Evolutionary conservation across 768 basidiomycete species (phyloP).

Genomic region (Hypholoma fasciculare): DNA sequence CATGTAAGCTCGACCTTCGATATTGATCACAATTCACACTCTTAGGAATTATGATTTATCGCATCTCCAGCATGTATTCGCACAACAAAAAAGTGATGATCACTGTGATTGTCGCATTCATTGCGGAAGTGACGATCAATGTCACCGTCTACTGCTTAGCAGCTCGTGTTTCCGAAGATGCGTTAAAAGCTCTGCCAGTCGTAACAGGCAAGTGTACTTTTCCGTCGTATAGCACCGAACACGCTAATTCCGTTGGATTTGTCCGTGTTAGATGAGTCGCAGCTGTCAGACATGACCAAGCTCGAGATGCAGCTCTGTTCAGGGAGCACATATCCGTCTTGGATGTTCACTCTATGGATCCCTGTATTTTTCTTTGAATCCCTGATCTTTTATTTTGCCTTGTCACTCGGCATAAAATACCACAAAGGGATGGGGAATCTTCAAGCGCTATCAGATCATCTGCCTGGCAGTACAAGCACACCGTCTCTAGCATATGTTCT

Average conservation of each 20-base stretch:
- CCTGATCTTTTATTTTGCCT: slow-evolving; percentile 5
- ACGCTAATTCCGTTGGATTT: background rate
- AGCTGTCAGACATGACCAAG: slow-evolving; percentile 5
- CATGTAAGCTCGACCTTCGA: background rate
- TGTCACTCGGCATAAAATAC: slow-evolving; percentile 7
- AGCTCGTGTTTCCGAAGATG: background rate
- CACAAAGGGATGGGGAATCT: slow-evolving; percentile 1
- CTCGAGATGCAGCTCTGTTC: slow-evolving; percentile 8
- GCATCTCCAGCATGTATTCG: slow-evolving; percentile 18
- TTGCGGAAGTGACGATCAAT: background rate
- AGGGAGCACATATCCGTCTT: slow-evolving; percentile 1
- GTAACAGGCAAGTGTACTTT: background rate
- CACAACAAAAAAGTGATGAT: slow-evolving; percentile 3
- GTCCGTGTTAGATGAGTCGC: background rate
- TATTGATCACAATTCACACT: background rate
- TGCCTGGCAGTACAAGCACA: background rate
- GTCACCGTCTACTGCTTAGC: background rate
- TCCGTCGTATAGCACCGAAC: background rate
- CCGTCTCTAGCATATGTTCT: slow-evolving; percentile 13
- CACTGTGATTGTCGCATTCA: slow-evolving; percentile 1
- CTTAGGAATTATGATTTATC: slow-evolving; percentile 17
- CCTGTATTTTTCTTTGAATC: slow-evolving; percentile 10
- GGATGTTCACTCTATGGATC: slow-evolving; percentile 13
- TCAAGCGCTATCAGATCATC: background rate
- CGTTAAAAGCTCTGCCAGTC: background rate